phyloP scores from a whole-genome alignment of 495 filamentous ascomycete genomes.

The Aspergillus homomorphus region DNA sequence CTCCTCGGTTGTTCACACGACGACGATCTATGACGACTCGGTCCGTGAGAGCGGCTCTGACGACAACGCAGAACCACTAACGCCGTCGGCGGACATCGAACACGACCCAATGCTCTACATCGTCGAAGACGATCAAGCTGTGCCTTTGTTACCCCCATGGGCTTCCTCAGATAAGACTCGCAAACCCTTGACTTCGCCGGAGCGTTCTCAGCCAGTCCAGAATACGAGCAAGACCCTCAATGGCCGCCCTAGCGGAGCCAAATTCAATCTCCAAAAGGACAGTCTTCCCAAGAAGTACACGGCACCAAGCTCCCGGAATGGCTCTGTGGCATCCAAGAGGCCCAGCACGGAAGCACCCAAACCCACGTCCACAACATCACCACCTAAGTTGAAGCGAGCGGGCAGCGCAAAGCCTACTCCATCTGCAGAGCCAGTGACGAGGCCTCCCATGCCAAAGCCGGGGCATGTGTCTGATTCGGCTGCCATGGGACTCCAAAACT shows the following conservation, averaged over 20 bases:
- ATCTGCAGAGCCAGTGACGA: not conserved
- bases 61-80: slow-evolving; percentile 34
- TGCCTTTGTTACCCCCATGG: slow-evolving; percentile 13
- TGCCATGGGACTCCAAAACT: not conserved
- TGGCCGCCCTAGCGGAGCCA: not conserved
- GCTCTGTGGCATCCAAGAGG: not conserved
- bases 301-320: slow-evolving; percentile 1
- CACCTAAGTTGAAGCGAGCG: slow-evolving; percentile 16
- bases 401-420: slow-evolving; percentile 19
- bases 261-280: not conserved
- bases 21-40: slow-evolving; percentile 8
- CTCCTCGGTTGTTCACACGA: slow-evolving; percentile 13
- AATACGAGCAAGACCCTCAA: not conserved
- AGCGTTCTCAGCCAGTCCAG: not conserved
- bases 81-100: slow-evolving; percentile 25
- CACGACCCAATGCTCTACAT: slow-evolving; percentile 21
- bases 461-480: slow-evolving; percentile 25
- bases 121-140: slow-evolving; percentile 9
- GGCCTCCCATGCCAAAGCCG: not conserved
- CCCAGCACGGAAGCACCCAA: not conserved
- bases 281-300: slow-evolving; percentile 1
- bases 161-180: slow-evolving; percentile 8
- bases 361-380: slow-evolving; percentile 6
- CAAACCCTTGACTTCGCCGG: not conserved
- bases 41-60: slow-evolving; percentile 30